These are phyloP conservation scores for Camelina sativa DNA, from an alignment of 345 rosid species.

Conservation along the genomic window DNA sequence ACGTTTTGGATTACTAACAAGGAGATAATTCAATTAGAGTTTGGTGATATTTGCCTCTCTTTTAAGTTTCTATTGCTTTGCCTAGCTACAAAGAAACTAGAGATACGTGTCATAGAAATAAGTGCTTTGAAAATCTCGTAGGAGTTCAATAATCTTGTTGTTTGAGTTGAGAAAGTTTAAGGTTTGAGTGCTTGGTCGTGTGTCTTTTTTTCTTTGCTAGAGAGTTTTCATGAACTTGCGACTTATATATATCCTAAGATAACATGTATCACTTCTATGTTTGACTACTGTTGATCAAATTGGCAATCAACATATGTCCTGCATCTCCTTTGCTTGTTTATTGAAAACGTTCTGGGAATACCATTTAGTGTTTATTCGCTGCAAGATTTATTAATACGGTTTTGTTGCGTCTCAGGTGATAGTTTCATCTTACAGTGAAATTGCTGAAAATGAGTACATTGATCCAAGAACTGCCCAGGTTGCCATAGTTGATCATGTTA, in stretches of 20 bases:
- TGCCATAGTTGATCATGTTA: slow-evolving; percentile 85
- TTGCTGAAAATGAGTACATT: slow-evolving; percentile 67
- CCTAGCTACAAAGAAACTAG: too few species aligned
- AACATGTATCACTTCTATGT: neutral
- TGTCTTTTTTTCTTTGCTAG: neutral
- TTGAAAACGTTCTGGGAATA: neutral
- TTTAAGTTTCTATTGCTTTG: too few species aligned
- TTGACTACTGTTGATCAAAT: slow-evolving; percentile 6
- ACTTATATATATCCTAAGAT: slow-evolving; percentile 13
- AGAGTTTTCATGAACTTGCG: slow-evolving; percentile 10
- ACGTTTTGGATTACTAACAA: too few species aligned
- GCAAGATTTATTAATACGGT: neutral
- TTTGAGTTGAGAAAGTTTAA: slow-evolving; percentile 7
- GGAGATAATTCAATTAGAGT: too few species aligned
- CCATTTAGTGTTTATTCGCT: slow-evolving; percentile 4
- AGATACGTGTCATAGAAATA: too few species aligned
- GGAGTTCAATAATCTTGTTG: neutral
- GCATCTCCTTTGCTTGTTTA: slow-evolving; percentile 5
- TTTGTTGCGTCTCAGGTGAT: slow-evolving; percentile 58
- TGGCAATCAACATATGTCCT: neutral
- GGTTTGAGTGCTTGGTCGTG: neutral
- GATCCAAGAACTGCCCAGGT: slow-evolving; percentile 96
- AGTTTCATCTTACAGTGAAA: slow-evolving; percentile 69
- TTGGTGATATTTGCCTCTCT: too few species aligned
- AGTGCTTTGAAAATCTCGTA: too few species aligned